Base-by-base conservation (phyloP, 768 basidiomycete species). In the Boletus rufocinnamomeus region DNA sequence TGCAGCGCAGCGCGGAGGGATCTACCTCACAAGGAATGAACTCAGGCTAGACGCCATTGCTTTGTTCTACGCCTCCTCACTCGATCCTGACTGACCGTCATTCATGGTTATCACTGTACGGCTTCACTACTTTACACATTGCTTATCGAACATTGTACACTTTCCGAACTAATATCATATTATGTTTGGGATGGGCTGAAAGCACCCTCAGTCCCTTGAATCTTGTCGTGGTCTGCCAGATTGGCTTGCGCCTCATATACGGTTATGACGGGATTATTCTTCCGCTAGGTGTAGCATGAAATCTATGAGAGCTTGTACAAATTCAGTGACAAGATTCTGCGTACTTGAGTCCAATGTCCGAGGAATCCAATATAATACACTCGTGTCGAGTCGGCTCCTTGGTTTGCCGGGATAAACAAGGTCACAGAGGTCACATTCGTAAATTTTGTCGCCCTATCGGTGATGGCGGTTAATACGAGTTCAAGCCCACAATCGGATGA, bases 191-290 rank as follows among this genome's bases (percentile, higher is more conserved):
- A 78, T 38, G 77, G 70, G 59, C 73, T 83, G 62, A 84, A 77
- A 59, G 77, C 79, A 10, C 85, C 84, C 37, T 87, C 86, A 46
- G 82, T 86, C n/a, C 92, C 91, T 66, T 85, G 86, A 49, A 93
- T 89, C 74, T 92, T 93, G 59, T 85, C 80, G 63, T 96, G 95
- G 69, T 96, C 95, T 1, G 92, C 89, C 32, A 89, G 76, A 63
- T 93, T 94, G 10, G 95, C 90, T 62, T 90, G 88, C 0, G 89
- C 75, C 72, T 97, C 95, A 65, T 96, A 97, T 14, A 96, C 85
- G 0, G 93, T 88, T 55, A 95, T 82, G 40, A 92, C 81, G 1
- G 94, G 91, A 59, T 87, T 83, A 50, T 77, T 77, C 66, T 90
- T 93, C 44, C 88, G 82, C 92, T 95, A 65, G 16, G 41, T 53